A percentile compares a stretch with the other conserved stretches of the same genome.
phyloP scores from a whole-genome alignment of 2,329 filamentous ascomycete species.

The Stagonosporopsis chrysanthemi region DNA sequence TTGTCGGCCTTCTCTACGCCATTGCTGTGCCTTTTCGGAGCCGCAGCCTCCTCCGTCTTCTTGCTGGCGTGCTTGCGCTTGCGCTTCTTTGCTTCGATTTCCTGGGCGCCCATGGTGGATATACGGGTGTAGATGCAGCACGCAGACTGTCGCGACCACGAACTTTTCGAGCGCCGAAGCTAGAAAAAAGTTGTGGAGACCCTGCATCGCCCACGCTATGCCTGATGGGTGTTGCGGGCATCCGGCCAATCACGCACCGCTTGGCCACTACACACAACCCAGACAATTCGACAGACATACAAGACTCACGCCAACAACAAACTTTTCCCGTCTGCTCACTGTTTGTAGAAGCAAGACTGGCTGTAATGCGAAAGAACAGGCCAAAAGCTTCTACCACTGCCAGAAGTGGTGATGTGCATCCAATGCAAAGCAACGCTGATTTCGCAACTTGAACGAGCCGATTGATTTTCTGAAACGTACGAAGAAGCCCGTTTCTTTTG shows the following conservation, averaged over 20 bases:
- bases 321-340: no score
- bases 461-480: no score
- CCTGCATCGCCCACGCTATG: slow-evolving; percentile 13
- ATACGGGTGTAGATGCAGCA: slow-evolving; percentile 13
- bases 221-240: not conserved
- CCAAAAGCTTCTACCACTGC: no score
- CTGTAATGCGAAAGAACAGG: no score
- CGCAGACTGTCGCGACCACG: slow-evolving; percentile 18
- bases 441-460: no score
- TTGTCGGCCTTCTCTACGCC: slow-evolving; percentile 44
- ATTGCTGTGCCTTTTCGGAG: slow-evolving; percentile 44
- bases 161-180: slow-evolving; percentile 26
- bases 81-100: slow-evolving; percentile 55
- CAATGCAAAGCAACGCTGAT: no score
- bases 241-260: slow-evolving; percentile 3
- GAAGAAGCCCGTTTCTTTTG: no score
- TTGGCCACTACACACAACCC: not conserved
- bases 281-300: no score
- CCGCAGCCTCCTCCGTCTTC: slow-evolving; percentile 36
- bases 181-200: slow-evolving; percentile 37
- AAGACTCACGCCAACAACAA: no score
- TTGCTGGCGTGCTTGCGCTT: slow-evolving; percentile 57
- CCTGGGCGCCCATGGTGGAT: slow-evolving; percentile 47
- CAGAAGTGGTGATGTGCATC: no score
- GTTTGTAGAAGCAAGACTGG: no score